Base-by-base conservation (phyloP, 2,329 filamentous ascomycete genomes). In the Neofusicoccum ribis region DNA sequence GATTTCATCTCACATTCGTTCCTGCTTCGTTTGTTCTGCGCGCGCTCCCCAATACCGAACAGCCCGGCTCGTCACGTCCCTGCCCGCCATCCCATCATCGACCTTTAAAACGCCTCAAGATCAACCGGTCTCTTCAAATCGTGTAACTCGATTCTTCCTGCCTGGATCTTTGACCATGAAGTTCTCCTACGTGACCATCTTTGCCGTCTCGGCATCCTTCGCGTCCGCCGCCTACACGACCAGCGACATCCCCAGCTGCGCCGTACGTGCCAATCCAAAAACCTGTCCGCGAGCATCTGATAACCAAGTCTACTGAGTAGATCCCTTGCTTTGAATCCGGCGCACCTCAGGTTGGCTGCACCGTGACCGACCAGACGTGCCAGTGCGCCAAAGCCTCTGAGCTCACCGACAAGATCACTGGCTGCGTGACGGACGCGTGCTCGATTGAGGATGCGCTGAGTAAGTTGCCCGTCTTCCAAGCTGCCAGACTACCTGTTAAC, bases 281-380 rank as follows among this genome's bases (percentile, higher is more conserved):
- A 31, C 14, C 12, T 23, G 12, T 23, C 6, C n/a, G 39, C 14
- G 15, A n/a, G 14, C 17, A 11, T 11, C 20, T 3, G 6, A 14
- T 12, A 52, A 9, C 36, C 52, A 43, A 9, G 27, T 59, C 27
- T 43, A 14, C 23, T 20, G 11, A 39, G 46, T 44, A 84, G 81
- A 71, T 81, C 44, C 67, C 77, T 63, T 87, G 84, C 77, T 77
- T 86, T 70, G 70, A 75, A 51, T 71, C 76, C 23, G 83, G 83
- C 68, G 78, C 85, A 70, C 72, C 74, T 17, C 72, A 75, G n/a
- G 80, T 81, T 20, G 79, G 80, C 70, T 87, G 85, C 73, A 68
- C 66, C 14, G 66, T 80, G 65, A 78, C 74, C 50, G 83, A 87
- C 73, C 71, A 76, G 49, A 74, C 71, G 59, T 87, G 85, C 79